Evolutionary conservation across 495 filamentous ascomycete species (phyloP), one percentile per base, ranked within the genome.

Genomic region (Penicillium mononematosum): DNA sequence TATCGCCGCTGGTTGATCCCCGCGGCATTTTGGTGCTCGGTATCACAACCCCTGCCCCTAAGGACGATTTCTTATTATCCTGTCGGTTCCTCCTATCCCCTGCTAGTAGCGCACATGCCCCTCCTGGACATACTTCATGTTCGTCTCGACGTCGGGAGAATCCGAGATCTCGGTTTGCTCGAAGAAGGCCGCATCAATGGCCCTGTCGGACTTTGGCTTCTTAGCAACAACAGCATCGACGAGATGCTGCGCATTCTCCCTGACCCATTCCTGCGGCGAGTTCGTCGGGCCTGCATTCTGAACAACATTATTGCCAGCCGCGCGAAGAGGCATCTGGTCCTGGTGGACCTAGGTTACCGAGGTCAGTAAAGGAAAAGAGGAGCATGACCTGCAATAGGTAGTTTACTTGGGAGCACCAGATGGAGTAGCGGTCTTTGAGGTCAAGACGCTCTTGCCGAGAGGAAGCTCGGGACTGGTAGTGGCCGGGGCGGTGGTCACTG

Each of bases 281-380:
- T 9, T 56, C 53, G 9, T 56, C 22, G 2, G 53, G 32, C 45
- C 39, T 48, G 44, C 31, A 39, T 8, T 25, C 7, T 4, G 53
- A 11, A 56, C 32, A 11, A 43, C 36, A 24, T 49, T 56, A 1
- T 48, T 3, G 5, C 34, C 34, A 4, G 53, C 36, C 6, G 45
- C 45, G 14, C 49, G 49, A n/a, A 56, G 6, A 1, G 44, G 20
- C 3, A 36, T 24, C 9, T 41, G 32, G 5, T 16, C 16, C 1
- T n/a, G 16, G 20, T 50, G 5, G n/a, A n/a, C 17, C 44, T 49
- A 19, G n/a, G 19, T 41, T 20, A 24, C 3, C 7, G 2, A 14
- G 5, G 27, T 54, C 9, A 49, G 45, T 17, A 27, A 27, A 2
- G 22, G 22, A 22, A 1, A 2, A 3, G 22, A 22, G 1, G 2